These are phyloP conservation scores for Colletotrichum costaricense DNA, from an alignment of 2,329 filamentous ascomycete genomes.

Conservation along the genomic window DNA sequence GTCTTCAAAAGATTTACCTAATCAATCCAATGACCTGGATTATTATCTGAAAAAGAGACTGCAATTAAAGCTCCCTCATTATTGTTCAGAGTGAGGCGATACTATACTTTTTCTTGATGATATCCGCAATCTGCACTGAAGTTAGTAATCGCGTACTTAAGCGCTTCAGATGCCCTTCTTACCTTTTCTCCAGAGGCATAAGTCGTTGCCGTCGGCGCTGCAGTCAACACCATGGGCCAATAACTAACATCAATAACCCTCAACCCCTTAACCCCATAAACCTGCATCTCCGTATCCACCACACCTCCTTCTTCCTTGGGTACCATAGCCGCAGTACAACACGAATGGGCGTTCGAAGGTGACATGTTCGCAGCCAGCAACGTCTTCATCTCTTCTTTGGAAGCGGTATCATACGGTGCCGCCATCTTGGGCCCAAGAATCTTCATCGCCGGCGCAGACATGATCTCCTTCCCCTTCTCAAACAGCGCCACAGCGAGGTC, in stretches of 20 bases:
- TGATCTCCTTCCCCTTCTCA: slow-evolving; percentile 44
- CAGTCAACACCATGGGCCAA: slow-evolving; percentile 34
- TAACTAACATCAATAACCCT: slow-evolving; percentile 35
- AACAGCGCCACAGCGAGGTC: slow-evolving; percentile 47
- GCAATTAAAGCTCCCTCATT: no score
- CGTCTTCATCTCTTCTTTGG: slow-evolving; percentile 42
- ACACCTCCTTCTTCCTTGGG: slow-evolving; percentile 35
- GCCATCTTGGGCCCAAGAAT: slow-evolving; percentile 43
- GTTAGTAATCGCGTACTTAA: background rate
- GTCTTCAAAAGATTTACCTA: no score
- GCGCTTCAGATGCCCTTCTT: background rate
- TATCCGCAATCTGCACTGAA: background rate
- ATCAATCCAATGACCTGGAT: no score
- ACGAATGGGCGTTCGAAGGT: slow-evolving; percentile 10
- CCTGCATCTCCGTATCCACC: slow-evolving; percentile 33
- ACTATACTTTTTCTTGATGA: slow-evolving; percentile 19
- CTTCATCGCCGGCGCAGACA: slow-evolving; percentile 44
- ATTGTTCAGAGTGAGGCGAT: no score
- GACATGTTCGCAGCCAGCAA: slow-evolving; percentile 32
- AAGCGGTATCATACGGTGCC: slow-evolving; percentile 40
- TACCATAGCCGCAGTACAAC: slow-evolving; percentile 36
- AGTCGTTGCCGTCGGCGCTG: slow-evolving; percentile 17
- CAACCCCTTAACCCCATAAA: slow-evolving; percentile 27
- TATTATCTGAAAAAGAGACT: no score
- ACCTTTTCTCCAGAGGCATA: slow-evolving; percentile 20